A percentile compares a stretch with the other conserved stretches of the same genome.
phyloP scores from a whole-genome alignment of 2,329 filamentous ascomycete genomes.

The Penicillium sp. region DNA sequence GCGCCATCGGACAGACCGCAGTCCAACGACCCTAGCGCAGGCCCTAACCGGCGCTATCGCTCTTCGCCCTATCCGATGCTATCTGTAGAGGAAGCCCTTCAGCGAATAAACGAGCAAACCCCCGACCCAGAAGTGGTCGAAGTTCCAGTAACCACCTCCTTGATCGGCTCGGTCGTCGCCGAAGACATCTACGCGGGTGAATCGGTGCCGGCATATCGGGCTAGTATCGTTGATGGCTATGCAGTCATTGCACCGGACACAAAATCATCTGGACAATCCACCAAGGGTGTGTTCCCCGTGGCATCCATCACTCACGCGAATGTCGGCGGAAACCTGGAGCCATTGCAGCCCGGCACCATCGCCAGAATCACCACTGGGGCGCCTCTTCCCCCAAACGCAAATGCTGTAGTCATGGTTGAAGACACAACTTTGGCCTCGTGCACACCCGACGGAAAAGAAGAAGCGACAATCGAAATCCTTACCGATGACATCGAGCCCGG shows the following conservation, averaged over 20 bases:
- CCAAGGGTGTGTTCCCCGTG: constrained; percentile 83
- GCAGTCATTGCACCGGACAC: constrained; percentile 65
- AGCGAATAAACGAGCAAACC: constrained; percentile 71
- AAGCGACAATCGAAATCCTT: constrained; percentile 83
- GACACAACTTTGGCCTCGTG: constrained; percentile 77
- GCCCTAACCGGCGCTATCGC: constrained; percentile 70
- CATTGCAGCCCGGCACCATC: constrained; percentile 72
- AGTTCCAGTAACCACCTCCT: constrained; percentile 61
- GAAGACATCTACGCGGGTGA: constrained; percentile 79
- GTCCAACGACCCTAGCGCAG: constrained; percentile 62
- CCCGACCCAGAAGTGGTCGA: constrained; percentile 62
- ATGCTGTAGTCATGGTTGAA: constrained; percentile 95
- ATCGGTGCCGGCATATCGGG: constrained; percentile 87
- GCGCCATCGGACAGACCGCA: constrained; percentile 58
- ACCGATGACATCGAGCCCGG: constrained; percentile 72
- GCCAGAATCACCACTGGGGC: constrained; percentile 94
- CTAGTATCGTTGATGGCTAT: constrained; percentile 97
- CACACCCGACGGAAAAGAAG: constrained; percentile 80
- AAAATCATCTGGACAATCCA: constrained; percentile 57
- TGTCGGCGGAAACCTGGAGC: constrained; percentile 62
- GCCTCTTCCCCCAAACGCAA: constrained; percentile 83
- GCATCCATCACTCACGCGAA: constrained; percentile 84
- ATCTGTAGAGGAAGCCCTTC: constrained; percentile 77
- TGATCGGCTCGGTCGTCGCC: constrained; percentile 79
- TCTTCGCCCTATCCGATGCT: constrained; percentile 93